phyloP scores from a whole-genome alignment of 1,284 basidiomycete species.

The Chiua sp. region DNA sequence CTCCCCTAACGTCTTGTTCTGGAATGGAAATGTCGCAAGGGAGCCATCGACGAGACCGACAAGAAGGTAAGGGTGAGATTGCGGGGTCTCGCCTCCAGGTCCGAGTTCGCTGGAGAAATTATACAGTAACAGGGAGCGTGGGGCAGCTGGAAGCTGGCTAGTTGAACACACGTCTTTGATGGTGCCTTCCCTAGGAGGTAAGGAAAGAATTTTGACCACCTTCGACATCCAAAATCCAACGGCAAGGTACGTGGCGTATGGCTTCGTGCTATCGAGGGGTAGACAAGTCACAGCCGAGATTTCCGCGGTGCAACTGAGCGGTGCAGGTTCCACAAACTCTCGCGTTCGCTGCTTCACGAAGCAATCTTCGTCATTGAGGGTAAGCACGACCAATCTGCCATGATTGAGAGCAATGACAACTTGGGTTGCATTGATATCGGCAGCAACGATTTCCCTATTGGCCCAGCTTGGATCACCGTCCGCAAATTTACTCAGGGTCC shows the following conservation, averaged over 20 bases:
- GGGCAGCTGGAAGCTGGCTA: slow-evolving; percentile 57
- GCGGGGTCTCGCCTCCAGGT: slow-evolving; percentile 38
- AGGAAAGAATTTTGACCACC: slow-evolving; percentile 62
- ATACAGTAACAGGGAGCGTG: slow-evolving; percentile 74
- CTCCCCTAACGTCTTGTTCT: slow-evolving; percentile 52
- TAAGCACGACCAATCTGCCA: slow-evolving; percentile 60
- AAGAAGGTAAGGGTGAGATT: slow-evolving; percentile 64
- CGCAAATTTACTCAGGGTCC: slow-evolving; percentile 38
- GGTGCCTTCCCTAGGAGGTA: slow-evolving; percentile 27
- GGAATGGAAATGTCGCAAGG: slow-evolving; percentile 62
- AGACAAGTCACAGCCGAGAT: slow-evolving; percentile 70
- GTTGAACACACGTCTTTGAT: slow-evolving; percentile 49
- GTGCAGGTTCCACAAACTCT: slow-evolving; percentile 24
- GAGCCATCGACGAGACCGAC: slow-evolving; percentile 84
- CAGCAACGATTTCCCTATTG: slow-evolving; percentile 65
- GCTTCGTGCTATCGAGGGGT: slow-evolving; percentile 54
- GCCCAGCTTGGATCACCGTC: slow-evolving; percentile 29
- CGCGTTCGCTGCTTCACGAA: slow-evolving; percentile 40
- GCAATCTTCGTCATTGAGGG: slow-evolving; percentile 47
- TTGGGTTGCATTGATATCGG: slow-evolving; percentile 66
- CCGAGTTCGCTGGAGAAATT: slow-evolving; percentile 55
- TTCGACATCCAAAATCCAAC: slow-evolving; percentile 83
- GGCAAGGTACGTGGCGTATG: slow-evolving; percentile 55
- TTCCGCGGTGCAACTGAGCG: slow-evolving; percentile 41
- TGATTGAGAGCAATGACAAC: slow-evolving; percentile 69